Conservation (phyloP, 352 stramenopile genomes). For the Pythium angustatum region DNA sequence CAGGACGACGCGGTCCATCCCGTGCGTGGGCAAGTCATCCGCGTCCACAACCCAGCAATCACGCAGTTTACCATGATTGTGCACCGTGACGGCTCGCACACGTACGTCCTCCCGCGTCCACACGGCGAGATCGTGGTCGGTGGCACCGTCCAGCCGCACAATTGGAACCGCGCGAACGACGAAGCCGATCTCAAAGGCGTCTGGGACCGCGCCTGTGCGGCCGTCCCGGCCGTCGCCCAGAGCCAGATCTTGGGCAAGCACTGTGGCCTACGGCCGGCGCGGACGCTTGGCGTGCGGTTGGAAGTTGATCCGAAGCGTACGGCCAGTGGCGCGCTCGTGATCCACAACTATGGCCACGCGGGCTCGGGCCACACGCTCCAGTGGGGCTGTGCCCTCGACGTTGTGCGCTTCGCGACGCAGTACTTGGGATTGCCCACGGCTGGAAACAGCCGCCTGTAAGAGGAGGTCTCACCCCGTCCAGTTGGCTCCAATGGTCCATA, state of each 20-base stretch:
- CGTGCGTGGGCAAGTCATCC: constrained; percentile 52
- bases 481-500: no score
- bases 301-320: constrained; percentile 42
- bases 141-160: constrained; percentile 63
- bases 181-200: constrained; percentile 45
- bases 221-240: constrained; percentile 45
- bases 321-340: constrained; percentile 40
- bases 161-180: constrained; percentile 47
- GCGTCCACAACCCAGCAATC: constrained; percentile 46
- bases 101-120: constrained; percentile 69
- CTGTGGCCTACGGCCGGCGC: constrained; percentile 49
- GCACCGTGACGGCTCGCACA: constrained; percentile 45
- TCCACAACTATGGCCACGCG: constrained; percentile 75
- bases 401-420: constrained; percentile 37
- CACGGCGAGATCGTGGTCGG: constrained; percentile 62
- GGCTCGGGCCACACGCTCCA: constrained; percentile 73
- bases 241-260: constrained; percentile 42
- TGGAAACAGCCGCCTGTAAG: constrained; percentile 16
- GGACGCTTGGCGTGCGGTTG: constrained; percentile 44
- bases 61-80: constrained; percentile 53
- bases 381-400: constrained; percentile 62
- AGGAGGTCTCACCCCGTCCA: no score
- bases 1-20: constrained; percentile 46
- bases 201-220: constrained; percentile 45
- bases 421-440: constrained; percentile 9